phyloP scores from a whole-genome alignment of 2,329 filamentous ascomycete species.

The Aspergillus floridensis region DNA sequence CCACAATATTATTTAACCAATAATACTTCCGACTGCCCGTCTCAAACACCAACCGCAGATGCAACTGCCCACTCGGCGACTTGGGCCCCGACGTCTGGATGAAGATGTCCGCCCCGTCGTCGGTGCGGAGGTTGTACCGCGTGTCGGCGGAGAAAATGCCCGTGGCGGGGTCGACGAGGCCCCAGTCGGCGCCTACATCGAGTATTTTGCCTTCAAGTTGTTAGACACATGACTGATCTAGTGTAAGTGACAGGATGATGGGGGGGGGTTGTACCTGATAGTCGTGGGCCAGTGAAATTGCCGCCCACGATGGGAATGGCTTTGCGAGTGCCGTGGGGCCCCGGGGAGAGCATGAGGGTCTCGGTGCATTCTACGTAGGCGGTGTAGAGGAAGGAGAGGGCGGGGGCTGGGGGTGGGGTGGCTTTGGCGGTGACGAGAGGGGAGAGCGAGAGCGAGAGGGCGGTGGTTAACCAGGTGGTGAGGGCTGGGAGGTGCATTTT shows the following conservation, averaged over 20 bases:
- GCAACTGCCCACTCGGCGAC: slow-evolving; percentile 19
- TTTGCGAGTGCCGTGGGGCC: slow-evolving; percentile 21
- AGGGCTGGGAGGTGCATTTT: not conserved
- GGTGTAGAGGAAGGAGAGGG: slow-evolving; percentile 25
- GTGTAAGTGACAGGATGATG: too few species aligned
- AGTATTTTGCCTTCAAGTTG: slow-evolving; percentile 20
- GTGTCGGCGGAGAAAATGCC: slow-evolving; percentile 28
- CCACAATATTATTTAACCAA: slow-evolving; percentile 30
- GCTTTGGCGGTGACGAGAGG: not conserved
- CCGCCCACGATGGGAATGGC: slow-evolving; percentile 29
- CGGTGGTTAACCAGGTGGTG: not conserved
- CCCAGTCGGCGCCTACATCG: slow-evolving; percentile 29
- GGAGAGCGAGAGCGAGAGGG: not conserved
- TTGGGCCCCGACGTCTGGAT: slow-evolving; percentile 23
- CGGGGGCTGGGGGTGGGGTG: slow-evolving; percentile 14
- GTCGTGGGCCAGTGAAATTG: slow-evolving; percentile 26
- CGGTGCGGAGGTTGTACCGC: slow-evolving; percentile 27
- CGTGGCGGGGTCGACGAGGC: slow-evolving; percentile 21
- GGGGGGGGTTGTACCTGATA: slow-evolving; percentile 14
- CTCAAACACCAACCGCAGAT: slow-evolving; percentile 24
- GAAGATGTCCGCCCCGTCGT: slow-evolving; percentile 26
- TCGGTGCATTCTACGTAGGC: slow-evolving; percentile 23
- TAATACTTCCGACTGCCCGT: slow-evolving; percentile 26
- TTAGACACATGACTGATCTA: too few species aligned
- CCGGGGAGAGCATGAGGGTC: slow-evolving; percentile 16